Conservation (phyloP, 352 stramenopile genomes). For the Saprolegnia parasitica region DNA sequence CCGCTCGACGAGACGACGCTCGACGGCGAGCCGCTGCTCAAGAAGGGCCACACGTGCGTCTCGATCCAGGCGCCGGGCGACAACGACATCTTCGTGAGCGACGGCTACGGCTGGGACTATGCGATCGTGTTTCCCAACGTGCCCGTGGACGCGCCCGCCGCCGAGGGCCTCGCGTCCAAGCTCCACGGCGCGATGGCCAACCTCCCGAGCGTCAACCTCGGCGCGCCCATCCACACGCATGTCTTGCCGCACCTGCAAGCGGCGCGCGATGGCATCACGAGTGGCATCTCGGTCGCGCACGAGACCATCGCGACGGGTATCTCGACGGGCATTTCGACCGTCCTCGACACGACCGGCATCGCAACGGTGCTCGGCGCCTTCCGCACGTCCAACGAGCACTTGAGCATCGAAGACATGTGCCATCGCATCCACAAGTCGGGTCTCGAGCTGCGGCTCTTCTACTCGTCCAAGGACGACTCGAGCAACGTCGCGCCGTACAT, state of each 20-base stretch:
- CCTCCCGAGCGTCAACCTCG: neutral
- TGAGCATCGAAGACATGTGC: slow-evolving; percentile 22
- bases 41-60: neutral
- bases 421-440: slow-evolving; percentile 41
- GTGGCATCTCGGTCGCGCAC: neutral
- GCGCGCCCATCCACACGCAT: neutral
- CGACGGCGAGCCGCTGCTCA: neutral
- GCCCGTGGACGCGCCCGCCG: neutral
- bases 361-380: neutral
- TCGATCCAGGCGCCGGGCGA: too few relatives aligned
- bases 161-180: neutral
- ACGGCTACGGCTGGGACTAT: slow-evolving; percentile 61
- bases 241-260: neutral
- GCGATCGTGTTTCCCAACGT: slow-evolving; percentile 78
- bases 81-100: neutral
- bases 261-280: neutral
- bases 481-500: slow-evolving; percentile 34
- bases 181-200: neutral
- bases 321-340: neutral
- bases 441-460: slow-evolving; percentile 69
- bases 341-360: neutral
- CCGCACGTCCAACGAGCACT: neutral
- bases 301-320: neutral
- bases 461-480: slow-evolving; percentile 50
- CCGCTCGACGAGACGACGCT: neutral